Conservation (phyloP, 805 yeast species). For the Wickerhamomyces pijperi region DNA sequence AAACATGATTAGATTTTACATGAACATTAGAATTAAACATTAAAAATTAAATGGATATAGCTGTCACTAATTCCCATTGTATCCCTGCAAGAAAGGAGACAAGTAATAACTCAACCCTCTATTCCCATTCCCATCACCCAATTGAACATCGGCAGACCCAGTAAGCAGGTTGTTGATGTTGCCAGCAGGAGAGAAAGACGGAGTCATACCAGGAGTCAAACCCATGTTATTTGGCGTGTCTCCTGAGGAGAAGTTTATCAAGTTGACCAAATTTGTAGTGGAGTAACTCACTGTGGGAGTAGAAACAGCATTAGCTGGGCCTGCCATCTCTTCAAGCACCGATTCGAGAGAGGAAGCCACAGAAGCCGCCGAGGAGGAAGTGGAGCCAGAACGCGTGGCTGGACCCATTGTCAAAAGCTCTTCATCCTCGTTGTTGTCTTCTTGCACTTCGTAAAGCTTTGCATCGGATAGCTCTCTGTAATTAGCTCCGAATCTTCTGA, state of each 20-base stretch:
- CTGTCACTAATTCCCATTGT: not conserved
- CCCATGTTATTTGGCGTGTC: too few species aligned
- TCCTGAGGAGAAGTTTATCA: not conserved
- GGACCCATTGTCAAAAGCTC: not conserved
- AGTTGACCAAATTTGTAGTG: not conserved
- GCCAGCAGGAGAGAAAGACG: not conserved
- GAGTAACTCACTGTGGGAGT: not conserved
- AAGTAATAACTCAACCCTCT: not conserved
- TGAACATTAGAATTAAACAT: too few species aligned
- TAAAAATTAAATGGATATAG: too few species aligned
- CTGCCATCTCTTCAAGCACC: not conserved
- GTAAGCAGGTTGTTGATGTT: too few species aligned
- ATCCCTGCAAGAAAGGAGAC: not conserved
- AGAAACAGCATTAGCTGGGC: not conserved
- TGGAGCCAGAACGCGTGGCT: not conserved
- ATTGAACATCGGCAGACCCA: not conserved
- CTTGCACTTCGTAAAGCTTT: not conserved
- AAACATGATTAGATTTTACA: too few species aligned
- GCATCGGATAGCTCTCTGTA: slow-evolving; percentile 1
- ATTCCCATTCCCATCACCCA: not conserved
- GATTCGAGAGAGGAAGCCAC: not conserved
- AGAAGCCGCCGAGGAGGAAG: too few species aligned
- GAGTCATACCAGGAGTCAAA: not conserved
- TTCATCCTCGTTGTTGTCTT: not conserved
- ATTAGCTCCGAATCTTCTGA: slow-evolving; percentile 6